Base-by-base conservation (phyloP, 2,329 filamentous ascomycete genomes). In the Arthrinium puccinioides region DNA sequence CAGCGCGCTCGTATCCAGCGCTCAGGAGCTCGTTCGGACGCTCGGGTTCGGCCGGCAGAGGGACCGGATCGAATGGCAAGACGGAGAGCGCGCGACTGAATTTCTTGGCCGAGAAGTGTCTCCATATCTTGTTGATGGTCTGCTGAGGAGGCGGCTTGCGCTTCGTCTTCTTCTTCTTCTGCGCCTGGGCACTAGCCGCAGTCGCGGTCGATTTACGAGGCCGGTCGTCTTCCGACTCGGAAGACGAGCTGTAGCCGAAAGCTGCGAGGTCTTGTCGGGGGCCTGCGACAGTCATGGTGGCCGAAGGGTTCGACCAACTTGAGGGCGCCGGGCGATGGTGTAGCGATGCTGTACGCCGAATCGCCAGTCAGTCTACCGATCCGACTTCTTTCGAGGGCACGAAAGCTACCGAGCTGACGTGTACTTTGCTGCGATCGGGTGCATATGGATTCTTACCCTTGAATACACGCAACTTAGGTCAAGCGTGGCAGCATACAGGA, bases 71-170 rank as follows among this genome's bases (percentile, higher is more conserved):
- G 53, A 80, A 80, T 1, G 81, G 80, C 2, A 85, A 63, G 26
- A 85, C 71, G 4, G 74, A 69, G 24, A 81, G 72, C 4, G 80
- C 78, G 57, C 79, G 83, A 52, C 72, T 76, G 50, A 81, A 83
- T 42, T 75, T 73, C 49, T 74, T 70, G 11, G 68, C 69, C n/a
- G 65, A 61, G 48, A 80, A 79, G 18, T 64, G 69, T 51, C 70
- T 70, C 81, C 81, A 85, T 43, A 82, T 77, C 40, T 72, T 70
- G 54, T 84, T 77, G 54, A 85, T 81, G 42, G 69, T 71, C 50
- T 77, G 70, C 54, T 85, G 81, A 1, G 81, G 80, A 3, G 72
- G 66, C 11, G 74, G 65, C 44, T 72, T 69, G 50, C 70, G 66
- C 61, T 72, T 74, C n/a, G n/a, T n/a, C 53, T 74, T 74, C 49